Evolutionary conservation across 352 stramenopile genomes (phyloP).

Genomic region (Peronospora destructor): DNA sequence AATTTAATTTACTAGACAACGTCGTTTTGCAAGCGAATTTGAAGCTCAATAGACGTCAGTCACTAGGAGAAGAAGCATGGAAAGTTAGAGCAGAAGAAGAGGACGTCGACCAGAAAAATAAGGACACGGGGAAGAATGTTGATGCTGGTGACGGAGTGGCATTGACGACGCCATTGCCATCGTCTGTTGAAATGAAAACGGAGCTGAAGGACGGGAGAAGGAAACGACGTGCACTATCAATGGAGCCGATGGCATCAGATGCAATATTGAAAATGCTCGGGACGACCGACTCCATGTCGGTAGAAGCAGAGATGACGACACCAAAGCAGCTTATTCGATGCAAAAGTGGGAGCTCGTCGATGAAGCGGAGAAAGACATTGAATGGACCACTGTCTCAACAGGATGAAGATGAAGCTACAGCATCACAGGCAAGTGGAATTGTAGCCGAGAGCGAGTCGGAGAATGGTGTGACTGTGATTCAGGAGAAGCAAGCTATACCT

Average conservation of each 20-base stretch:
- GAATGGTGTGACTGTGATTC: conserved; percentile 11
- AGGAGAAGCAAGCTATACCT: conserved; percentile 3
- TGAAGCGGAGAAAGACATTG: conserved; percentile 28
- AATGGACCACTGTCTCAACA: conserved; percentile 24
- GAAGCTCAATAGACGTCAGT: conserved; percentile 24
- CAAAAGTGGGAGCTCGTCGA: conserved; percentile 22
- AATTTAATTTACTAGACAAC: conserved; percentile 15
- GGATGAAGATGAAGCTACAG: conserved; percentile 24
- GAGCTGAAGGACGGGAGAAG: conserved; percentile 11
- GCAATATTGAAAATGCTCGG: no score
- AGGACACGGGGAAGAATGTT: background rate
- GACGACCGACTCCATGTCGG: conserved; percentile 36
- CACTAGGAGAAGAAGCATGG: conserved; percentile 9
- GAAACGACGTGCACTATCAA: conserved; percentile 52
- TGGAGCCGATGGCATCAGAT: conserved; percentile 55
- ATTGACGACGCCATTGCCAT: conserved; percentile 7
- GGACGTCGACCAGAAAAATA: background rate
- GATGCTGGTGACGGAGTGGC: conserved; percentile 1
- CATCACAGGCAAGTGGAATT: conserved; percentile 27
- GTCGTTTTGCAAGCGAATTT: conserved; percentile 1
- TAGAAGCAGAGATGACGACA: conserved; percentile 7
- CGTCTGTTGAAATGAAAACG: conserved; percentile 18
- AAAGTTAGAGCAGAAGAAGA: conserved; percentile 8
- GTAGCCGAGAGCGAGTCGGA: conserved; percentile 35
- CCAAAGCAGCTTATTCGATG: conserved; percentile 21